Conservation (phyloP, 179 eudicot species). For the Spinacia oleracea region DNA sequence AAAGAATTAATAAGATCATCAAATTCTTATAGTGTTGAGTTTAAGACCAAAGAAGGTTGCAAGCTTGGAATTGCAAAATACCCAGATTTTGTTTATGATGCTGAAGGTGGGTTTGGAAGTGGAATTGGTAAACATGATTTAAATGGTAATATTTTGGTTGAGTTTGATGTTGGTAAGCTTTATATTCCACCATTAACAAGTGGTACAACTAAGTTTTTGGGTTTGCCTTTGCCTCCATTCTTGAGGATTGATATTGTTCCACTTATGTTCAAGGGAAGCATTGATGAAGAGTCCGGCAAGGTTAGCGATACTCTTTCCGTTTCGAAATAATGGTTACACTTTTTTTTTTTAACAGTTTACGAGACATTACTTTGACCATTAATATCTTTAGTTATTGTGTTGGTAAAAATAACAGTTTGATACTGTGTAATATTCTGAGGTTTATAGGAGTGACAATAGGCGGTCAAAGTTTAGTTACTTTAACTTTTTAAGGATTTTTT, state of each 20-base stretch:
- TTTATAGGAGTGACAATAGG: no score
- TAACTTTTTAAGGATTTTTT: no score
- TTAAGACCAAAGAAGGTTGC: constrained; percentile 57
- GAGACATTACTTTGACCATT: no score
- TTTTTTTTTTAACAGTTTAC: no score
- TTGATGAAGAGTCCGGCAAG: constrained; percentile 68
- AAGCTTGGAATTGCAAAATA: constrained; percentile 83
- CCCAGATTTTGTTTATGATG: constrained; percentile 80
- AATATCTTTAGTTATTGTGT: no score
- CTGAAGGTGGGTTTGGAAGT: constrained; percentile 66
- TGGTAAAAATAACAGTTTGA: no score
- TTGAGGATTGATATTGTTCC: constrained; percentile 80
- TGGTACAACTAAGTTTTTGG: constrained; percentile 78
- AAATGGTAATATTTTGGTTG: constrained; percentile 40
- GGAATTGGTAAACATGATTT: constrained; percentile 45
- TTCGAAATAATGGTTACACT: no score
- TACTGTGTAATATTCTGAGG: no score
- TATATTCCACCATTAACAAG: constrained; percentile 78
- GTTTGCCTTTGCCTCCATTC: constrained; percentile 84
- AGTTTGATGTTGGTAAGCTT: constrained; percentile 53
- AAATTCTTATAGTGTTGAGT: constrained; percentile 30
- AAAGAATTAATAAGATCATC: constrained; percentile 27
- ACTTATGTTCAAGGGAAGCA: constrained; percentile 53
- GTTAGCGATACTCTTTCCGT: constrained; percentile 31
- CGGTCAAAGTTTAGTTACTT: no score